Conservation (phyloP, 73 alveolate species). For the Effrenium voratum region DNA sequence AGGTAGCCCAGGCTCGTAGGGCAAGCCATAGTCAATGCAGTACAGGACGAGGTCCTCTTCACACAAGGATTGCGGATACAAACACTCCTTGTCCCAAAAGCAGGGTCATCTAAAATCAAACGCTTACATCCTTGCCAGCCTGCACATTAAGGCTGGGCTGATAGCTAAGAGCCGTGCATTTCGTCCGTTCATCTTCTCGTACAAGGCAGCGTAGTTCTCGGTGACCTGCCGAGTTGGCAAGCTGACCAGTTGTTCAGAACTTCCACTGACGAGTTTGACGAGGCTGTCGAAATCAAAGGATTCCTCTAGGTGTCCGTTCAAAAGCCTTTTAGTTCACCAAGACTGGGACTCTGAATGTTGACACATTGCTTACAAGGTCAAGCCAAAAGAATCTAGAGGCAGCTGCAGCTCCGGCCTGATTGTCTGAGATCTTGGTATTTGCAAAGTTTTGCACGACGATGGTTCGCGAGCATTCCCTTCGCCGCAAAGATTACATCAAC, state of each 20-base stretch:
- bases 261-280: no score
- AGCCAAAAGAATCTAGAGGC: no score
- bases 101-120: no score
- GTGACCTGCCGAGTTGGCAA: no score
- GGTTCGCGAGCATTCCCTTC: slow-evolving; percentile 81
- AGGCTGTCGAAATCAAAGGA: no score
- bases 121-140: no score
- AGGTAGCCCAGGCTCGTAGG: slow-evolving; percentile 74
- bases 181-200: slow-evolving; percentile 74
- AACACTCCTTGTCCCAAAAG: no score
- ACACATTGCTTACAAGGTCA: neutral
- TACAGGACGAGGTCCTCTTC: slow-evolving; percentile 39
- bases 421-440: slow-evolving; percentile 77
- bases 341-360: neutral
- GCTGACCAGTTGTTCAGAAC: no score
- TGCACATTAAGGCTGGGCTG: neutral
- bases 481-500: neutral
- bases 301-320: neutral
- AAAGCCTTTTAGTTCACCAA: neutral
- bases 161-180: neutral
- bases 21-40: slow-evolving; percentile 86
- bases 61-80: neutral
- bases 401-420: slow-evolving; percentile 10
- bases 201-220: slow-evolving; percentile 50
- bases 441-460: slow-evolving; percentile 85